phyloP scores from a whole-genome alignment of 768 basidiomycete genomes.

The Tricholoma hemisulphureum region DNA sequence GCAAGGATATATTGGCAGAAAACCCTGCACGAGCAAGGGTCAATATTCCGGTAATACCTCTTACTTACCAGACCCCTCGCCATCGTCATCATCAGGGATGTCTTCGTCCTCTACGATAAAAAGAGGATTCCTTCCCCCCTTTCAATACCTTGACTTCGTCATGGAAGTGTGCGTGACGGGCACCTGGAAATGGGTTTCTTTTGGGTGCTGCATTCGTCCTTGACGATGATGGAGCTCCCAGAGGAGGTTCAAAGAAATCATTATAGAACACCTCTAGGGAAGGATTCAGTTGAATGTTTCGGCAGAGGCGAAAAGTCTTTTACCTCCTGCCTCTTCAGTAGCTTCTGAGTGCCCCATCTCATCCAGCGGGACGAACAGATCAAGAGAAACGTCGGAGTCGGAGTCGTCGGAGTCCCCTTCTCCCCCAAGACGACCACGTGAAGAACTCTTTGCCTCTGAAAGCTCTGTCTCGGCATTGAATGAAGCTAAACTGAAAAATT shows the following conservation, averaged over 20 bases:
- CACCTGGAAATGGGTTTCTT: constrained; percentile 10
- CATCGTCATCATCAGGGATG: constrained; percentile 34
- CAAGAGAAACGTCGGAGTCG: constrained; percentile 54
- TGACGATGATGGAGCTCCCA: constrained; percentile 13
- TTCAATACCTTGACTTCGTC: constrained; percentile 80
- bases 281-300: constrained; percentile 2
- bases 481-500: constrained; percentile 81
- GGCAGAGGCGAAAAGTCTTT: not conserved
- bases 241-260: constrained; percentile 80
- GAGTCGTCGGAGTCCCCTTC: constrained; percentile 51
- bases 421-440: constrained; percentile 57
- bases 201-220: constrained; percentile 19
- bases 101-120: constrained; percentile 43
- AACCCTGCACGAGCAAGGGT: constrained; percentile 29
- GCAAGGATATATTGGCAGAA: too few species aligned
- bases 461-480: constrained; percentile 88
- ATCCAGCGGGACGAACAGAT: constrained; percentile 66
- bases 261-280: constrained; percentile 61
- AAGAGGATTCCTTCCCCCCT: constrained; percentile 61
- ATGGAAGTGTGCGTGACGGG: constrained; percentile 69
- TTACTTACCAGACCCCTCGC: constrained; percentile 30
- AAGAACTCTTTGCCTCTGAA: constrained; percentile 63
- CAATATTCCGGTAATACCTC: constrained; percentile 11
- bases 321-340: constrained; percentile 31
- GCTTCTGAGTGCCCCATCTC: constrained; percentile 30